Evolutionary conservation across 75 land plant genomes (phyloP), one percentile per base, ranked within the genome.

Genomic region (Cryptomeria japonica): DNA sequence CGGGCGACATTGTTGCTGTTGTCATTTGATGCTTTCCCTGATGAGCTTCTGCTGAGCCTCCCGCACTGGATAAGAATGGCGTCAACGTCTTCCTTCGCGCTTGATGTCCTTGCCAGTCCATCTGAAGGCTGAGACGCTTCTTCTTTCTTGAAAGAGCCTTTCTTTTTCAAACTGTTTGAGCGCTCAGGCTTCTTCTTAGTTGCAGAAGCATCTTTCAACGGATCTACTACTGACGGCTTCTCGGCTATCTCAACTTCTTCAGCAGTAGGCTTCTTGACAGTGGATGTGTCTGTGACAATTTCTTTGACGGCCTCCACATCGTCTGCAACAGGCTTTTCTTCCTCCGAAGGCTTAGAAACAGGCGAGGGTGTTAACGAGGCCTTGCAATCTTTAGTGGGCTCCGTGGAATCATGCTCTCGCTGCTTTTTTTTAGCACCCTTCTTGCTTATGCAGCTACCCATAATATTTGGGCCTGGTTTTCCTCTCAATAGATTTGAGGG

Each of bases 51-150:
- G 87, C 96, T 95, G 39, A 95, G 93, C 80, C 94, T 75, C 5
- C 96, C 96, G 80, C 96, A 95, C 82, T 92, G 94, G 76, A 95
- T 93, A 11, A 95, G 86, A 56, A 95, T 95, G 41, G 96, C 93
- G 61, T 95, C 96, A 37, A 95, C 89, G 73, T 95, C 96, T 46
- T 95, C 96, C 56, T 90, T 93, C 3, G 93, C 93, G 85, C 94
- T 93, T 28, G 94, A 95, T 0, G 94, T 91, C 88, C 92, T 87
- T 49, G 92, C 92, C 31, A 83, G 31, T 61, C 4, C 64, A 41
- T 16, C 25, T 39, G 78, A 90, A 41, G 85, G 31, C n/a, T 13
- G 88, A 25, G 36, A 5, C 13, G n/a, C 44, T 38, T 41, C 46
- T 79, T 34, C 25, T 18, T 42, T 85, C 46, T 86, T 86, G 41